Evolutionary conservation across 202 grass and related monocot species (phyloP).

Genomic region (Schoenoplectus triqueter): DNA sequence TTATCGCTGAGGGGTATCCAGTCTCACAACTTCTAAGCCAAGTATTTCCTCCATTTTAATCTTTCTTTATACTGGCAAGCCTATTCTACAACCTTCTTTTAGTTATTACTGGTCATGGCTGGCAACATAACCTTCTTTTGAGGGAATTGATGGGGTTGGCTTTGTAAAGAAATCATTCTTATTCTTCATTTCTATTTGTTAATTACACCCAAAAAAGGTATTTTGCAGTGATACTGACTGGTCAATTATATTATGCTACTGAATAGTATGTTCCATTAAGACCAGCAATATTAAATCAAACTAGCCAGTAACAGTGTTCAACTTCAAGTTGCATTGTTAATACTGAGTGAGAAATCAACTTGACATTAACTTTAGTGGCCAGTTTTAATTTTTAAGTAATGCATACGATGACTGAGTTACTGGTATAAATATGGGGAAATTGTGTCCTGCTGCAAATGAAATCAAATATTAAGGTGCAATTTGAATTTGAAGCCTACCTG

Average conservation of each 20-base stretch:
- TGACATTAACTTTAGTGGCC: background rate
- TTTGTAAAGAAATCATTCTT: background rate
- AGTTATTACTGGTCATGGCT: conserved; percentile 1
- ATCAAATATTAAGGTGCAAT: background rate
- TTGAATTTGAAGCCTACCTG: background rate
- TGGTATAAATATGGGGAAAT: background rate
- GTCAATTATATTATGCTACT: background rate
- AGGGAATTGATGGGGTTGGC: conserved; percentile 7
- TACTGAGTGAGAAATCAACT: background rate
- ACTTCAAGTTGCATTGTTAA: too few species aligned
- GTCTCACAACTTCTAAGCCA: conserved; percentile 89
- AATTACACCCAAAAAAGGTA: conserved; percentile 17
- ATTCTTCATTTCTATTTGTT: background rate
- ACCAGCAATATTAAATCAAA: conserved; percentile 8
- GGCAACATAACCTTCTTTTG: background rate
- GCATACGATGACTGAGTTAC: background rate
- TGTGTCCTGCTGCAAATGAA: background rate
- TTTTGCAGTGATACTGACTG: background rate
- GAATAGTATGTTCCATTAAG: background rate
- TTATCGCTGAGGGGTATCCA: conserved; percentile 95
- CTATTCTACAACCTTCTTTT: conserved; percentile 14
- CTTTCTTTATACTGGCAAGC: conserved; percentile 5
- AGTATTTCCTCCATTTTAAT: conserved; percentile 41
- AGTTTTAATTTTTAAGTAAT: background rate
- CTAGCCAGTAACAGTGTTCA: background rate